Conservation (phyloP, 768 basidiomycete species). For the Pisolithus marmoratus region DNA sequence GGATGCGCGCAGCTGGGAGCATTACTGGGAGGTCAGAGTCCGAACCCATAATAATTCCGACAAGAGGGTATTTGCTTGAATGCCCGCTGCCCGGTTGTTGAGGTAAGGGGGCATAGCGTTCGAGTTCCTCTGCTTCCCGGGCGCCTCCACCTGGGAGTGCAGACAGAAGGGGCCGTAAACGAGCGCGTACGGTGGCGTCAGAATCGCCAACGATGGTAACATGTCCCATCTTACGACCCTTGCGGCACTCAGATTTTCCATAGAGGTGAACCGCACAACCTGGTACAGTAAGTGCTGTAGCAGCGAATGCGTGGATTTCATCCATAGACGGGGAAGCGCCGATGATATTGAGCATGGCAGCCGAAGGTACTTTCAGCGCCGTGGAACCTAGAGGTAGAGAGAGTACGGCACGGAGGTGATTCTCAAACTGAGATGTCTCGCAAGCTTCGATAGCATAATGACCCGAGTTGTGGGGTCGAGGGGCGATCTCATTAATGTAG, state of each 20-base stretch:
- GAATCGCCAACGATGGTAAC: slow-evolving; percentile 82
- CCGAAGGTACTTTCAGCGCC: slow-evolving; percentile 75
- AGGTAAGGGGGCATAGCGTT: slow-evolving; percentile 44
- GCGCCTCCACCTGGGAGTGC: slow-evolving; percentile 46
- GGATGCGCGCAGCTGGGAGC: slow-evolving; percentile 79
- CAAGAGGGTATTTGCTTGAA: slow-evolving; percentile 68
- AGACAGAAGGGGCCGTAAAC: slow-evolving; percentile 70
- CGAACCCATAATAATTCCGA: slow-evolving; percentile 96
- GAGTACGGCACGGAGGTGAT: slow-evolving; percentile 93
- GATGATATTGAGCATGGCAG: slow-evolving; percentile 93
- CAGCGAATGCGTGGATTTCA: slow-evolving; percentile 49
- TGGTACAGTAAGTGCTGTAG: slow-evolving; percentile 59
- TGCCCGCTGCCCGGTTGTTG: slow-evolving; percentile 43
- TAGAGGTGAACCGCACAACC: slow-evolving; percentile 88
- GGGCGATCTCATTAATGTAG: slow-evolving; percentile 94
- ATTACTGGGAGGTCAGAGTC: slow-evolving; percentile 96
- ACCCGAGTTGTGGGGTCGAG: slow-evolving; percentile 96
- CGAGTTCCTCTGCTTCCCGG: slow-evolving; percentile 41
- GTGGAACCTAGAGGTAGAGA: slow-evolving; percentile 87
- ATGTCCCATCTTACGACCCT: slow-evolving; percentile 97
- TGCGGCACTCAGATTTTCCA: slow-evolving; percentile 86
- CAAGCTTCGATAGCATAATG: slow-evolving; percentile 99
- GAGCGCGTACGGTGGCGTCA: slow-evolving; percentile 64
- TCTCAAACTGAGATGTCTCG: slow-evolving; percentile 93
- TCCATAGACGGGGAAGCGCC: slow-evolving; percentile 67